Base-by-base conservation (phyloP, 2,329 filamentous ascomycete species). In the Xylariaceae sp. region DNA sequence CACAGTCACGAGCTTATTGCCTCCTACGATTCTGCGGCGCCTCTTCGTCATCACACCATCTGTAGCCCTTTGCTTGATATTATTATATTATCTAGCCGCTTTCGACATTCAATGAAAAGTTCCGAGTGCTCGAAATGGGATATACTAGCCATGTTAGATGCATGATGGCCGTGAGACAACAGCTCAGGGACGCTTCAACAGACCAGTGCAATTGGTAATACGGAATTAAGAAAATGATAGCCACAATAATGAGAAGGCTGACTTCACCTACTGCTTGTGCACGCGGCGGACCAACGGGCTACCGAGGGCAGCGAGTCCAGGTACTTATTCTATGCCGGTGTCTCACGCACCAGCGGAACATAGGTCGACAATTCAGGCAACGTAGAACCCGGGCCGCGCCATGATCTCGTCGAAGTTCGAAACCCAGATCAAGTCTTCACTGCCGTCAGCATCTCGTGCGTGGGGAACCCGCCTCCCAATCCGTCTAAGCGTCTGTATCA, bases 381-480 rank as follows among this genome's bases (percentile, higher is more conserved):
- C 40, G n/a, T 49, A 32, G 40, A 57, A 56, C 26, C 22, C 43
- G 7, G 61, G 58, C 18, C 60, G 56, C 9, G n/a, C 51, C 49
- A 55, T 55, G n/a, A 66, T 48, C 42, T 70, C 67, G n/a, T 63
- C 56, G 45, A 65, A 71, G 42, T 63, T 59, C 13, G 62, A 62
- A 21, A 65, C 63, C 68, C 68, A 71, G 3, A 59, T 58, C 13
- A 70, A 57, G 4, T 51, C 54, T 44, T 56, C 19, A 61, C 58
- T n/a, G 61, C 68, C 5, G 55, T 60, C 51, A 34, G 47, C 51
- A 26, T 66, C 61, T 15, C 60, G 55, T 13, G 65, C 59, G 22
- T 63, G 62, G 13, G 65, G 65, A 5, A 70, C 68, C n/a, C 62
- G 52, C 54, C 63, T 65, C 15, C 67, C 68, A 29, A 71, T 60